Conservation (phyloP, 441 rosid genomes). For the Syzygium malaccense region DNA sequence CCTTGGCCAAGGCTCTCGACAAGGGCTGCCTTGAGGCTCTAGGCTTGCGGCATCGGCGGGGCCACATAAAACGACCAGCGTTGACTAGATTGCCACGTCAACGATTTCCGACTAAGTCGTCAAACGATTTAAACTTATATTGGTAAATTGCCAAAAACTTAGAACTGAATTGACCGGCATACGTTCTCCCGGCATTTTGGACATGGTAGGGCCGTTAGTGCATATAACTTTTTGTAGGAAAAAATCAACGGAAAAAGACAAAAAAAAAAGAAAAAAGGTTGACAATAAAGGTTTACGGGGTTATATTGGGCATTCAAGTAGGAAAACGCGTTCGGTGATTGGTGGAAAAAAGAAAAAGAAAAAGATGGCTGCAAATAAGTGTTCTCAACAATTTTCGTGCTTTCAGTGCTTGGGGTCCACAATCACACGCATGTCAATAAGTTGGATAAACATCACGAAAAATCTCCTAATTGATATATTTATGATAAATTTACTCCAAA, state of each 20-base stretch:
- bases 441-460: no score
- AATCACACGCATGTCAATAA: neutral
- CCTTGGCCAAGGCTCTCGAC: neutral
- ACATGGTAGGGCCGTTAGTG: neutral
- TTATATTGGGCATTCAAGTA: neutral
- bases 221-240: neutral
- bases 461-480: no score
- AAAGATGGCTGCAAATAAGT: neutral
- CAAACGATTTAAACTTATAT: no score
- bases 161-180: no score
- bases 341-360: neutral
- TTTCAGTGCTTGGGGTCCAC: neutral
- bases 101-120: fast-evolving
- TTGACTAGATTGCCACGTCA: no score
- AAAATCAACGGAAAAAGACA: neutral
- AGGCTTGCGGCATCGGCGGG: no score
- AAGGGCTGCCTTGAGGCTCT: no score
- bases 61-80: fast-evolving
- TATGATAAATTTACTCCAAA: no score
- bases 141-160: no score
- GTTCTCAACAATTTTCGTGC: neutral
- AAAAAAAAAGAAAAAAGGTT: neutral
- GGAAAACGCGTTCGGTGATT: neutral
- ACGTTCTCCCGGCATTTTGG: fast-evolving
- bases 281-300: neutral